phyloP scores from a whole-genome alignment of 2,329 filamentous ascomycete species.

The Beauveria scarabaeidicola region DNA sequence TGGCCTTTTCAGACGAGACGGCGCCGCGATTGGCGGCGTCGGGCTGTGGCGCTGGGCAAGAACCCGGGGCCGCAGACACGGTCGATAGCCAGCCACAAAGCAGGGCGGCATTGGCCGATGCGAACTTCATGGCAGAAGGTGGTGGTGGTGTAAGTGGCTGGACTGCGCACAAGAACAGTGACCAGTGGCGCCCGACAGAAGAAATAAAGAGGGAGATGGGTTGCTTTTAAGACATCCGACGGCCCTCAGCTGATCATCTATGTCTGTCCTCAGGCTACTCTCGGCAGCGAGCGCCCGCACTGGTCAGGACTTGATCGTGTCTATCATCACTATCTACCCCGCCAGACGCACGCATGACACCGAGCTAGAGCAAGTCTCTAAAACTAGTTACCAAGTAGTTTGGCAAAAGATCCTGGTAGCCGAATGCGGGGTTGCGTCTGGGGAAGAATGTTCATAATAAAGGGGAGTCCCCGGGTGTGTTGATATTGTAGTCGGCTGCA shows the following conservation, averaged over 20 bases:
- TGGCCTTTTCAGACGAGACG: conserved; percentile 50
- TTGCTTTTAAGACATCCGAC: neutral
- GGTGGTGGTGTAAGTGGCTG: neutral
- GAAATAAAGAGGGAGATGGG: too few species aligned
- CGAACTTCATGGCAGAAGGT: neutral
- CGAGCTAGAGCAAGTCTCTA: neutral
- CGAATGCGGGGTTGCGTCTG: neutral
- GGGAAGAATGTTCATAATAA: too few species aligned
- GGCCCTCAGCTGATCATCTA: neutral
- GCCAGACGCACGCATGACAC: neutral
- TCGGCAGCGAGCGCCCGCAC: too few species aligned
- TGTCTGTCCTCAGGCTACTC: too few species aligned
- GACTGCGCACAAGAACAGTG: too few species aligned
- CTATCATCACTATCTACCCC: neutral
- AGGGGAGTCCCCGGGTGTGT: too few species aligned
- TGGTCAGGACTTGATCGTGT: neutral
- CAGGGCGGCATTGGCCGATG: neutral
- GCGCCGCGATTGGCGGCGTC: conserved; percentile 36
- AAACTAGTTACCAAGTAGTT: neutral
- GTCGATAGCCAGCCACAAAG: neutral
- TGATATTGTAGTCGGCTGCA: neutral
- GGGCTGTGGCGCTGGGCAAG: conserved; percentile 1
- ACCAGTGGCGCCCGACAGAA: neutral
- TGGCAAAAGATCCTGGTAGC: neutral
- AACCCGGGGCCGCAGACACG: neutral